phyloP scores from a whole-genome alignment of 306 rosid species.

The Trifolium subterraneum region DNA sequence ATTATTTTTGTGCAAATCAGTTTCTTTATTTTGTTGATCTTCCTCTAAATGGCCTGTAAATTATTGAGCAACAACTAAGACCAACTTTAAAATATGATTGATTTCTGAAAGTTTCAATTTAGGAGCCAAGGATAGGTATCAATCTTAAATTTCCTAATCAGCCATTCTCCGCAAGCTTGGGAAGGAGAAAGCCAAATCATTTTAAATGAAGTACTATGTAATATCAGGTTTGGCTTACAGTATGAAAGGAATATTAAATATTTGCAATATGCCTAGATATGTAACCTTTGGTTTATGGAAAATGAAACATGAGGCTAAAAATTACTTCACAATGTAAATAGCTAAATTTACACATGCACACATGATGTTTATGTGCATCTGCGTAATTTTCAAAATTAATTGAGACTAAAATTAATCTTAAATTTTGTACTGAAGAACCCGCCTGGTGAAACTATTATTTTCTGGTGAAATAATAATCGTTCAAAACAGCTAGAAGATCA shows the following conservation, averaged over 20 bases:
- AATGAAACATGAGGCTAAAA: slow-evolving; percentile 8
- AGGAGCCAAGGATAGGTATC: neutral
- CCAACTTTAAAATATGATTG: slow-evolving; percentile 36
- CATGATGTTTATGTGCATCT: slow-evolving; percentile 18
- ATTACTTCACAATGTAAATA: slow-evolving; percentile 18
- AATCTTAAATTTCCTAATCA: slow-evolving; percentile 31
- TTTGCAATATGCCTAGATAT: slow-evolving; percentile 26
- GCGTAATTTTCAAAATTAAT: slow-evolving; percentile 8
- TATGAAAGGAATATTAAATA: slow-evolving; percentile 16
- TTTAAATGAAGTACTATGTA: slow-evolving; percentile 4
- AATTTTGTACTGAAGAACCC: neutral
- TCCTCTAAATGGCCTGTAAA: slow-evolving; percentile 55
- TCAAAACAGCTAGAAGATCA: slow-evolving; percentile 19
- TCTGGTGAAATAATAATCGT: slow-evolving; percentile 33
- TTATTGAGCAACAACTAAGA: slow-evolving; percentile 41
- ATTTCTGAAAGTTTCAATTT: neutral
- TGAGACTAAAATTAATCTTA: no score
- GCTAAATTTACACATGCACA: neutral
- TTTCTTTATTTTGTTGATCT: slow-evolving; percentile 49
- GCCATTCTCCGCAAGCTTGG: slow-evolving; percentile 4
- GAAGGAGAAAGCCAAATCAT: neutral
- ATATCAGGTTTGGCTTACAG: slow-evolving; percentile 3
- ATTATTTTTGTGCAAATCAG: slow-evolving; percentile 41
- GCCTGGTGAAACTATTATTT: no score
- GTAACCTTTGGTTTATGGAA: neutral